phyloP scores from a whole-genome alignment of 805 yeast species.

The Danielia reshetovae region DNA sequence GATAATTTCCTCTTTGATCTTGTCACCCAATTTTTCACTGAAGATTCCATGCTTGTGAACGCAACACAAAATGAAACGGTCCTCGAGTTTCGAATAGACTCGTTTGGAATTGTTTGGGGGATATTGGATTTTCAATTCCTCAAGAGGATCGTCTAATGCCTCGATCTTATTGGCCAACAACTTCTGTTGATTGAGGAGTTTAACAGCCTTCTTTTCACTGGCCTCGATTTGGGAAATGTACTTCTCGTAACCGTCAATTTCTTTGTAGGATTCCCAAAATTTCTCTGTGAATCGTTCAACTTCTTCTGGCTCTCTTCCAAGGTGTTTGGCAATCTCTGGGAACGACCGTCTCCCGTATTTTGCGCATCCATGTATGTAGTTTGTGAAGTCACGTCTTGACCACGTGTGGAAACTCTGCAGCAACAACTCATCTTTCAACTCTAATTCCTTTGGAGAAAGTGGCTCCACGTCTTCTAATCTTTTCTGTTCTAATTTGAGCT shows the following conservation, averaged over 20 bases:
- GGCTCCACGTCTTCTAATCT: constrained; percentile 54
- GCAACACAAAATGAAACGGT: constrained; percentile 57
- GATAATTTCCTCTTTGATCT: constrained; percentile 60
- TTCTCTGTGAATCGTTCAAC: constrained; percentile 53
- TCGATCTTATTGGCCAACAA: constrained; percentile 52
- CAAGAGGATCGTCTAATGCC: constrained; percentile 54
- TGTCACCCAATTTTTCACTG: constrained; percentile 56
- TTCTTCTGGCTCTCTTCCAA: constrained; percentile 58
- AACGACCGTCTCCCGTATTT: constrained; percentile 57
- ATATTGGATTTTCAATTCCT: constrained; percentile 60
- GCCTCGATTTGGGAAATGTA: constrained; percentile 67
- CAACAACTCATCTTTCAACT: constrained; percentile 49
- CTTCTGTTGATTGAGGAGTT: constrained; percentile 50
- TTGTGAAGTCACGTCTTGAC: constrained; percentile 73
- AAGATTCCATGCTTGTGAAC: constrained; percentile 65
- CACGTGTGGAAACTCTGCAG: constrained; percentile 59
- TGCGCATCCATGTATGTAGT: constrained; percentile 66
- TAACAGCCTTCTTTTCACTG: constrained; percentile 65
- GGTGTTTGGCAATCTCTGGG: constrained; percentile 47
- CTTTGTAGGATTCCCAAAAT: constrained; percentile 60
- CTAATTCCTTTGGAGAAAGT: constrained; percentile 59
- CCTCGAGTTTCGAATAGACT: constrained; percentile 66
- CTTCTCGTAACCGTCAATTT: constrained; percentile 68
- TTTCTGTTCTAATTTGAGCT: constrained; percentile 46
- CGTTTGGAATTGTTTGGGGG: constrained; percentile 84